Conservation (phyloP, 2,329 filamentous ascomycete species). For the Fusarium zealandicum region DNA sequence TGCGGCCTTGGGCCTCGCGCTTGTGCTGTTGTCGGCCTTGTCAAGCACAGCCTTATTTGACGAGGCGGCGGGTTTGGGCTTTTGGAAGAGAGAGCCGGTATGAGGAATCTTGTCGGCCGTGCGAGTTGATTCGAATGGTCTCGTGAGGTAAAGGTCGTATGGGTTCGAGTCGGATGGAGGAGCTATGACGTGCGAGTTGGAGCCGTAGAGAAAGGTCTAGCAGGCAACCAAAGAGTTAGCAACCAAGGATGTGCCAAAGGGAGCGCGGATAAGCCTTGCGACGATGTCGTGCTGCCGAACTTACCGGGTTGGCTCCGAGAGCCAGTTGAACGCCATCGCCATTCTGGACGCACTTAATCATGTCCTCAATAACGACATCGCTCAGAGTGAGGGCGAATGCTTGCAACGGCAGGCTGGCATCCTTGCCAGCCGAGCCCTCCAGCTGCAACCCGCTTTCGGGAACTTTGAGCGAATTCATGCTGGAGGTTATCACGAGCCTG, state of each 20-base stretch:
- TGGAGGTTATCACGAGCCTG: slow-evolving; percentile 42
- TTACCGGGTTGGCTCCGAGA: slow-evolving; percentile 66
- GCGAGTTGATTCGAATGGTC: slow-evolving; percentile 56
- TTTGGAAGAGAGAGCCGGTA: slow-evolving; percentile 60
- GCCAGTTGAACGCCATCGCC: slow-evolving; percentile 64
- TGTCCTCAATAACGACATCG: slow-evolving; percentile 65
- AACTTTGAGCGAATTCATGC: slow-evolving; percentile 63
- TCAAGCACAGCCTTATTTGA: slow-evolving; percentile 36
- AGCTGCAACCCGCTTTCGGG: slow-evolving; percentile 65
- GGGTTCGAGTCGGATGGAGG: slow-evolving; percentile 54
- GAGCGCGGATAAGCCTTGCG: not conserved
- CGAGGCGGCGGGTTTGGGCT: slow-evolving; percentile 42
- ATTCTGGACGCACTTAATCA: slow-evolving; percentile 66
- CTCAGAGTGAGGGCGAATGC: slow-evolving; percentile 66
- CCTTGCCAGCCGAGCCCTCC: slow-evolving; percentile 56
- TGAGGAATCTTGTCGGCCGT: slow-evolving; percentile 58
- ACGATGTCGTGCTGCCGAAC: slow-evolving; percentile 40
- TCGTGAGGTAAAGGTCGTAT: slow-evolving; percentile 64
- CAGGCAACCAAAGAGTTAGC: slow-evolving; percentile 23
- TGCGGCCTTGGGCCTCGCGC: slow-evolving; percentile 43
- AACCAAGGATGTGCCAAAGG: slow-evolving; percentile 2
- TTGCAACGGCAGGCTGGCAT: slow-evolving; percentile 57
- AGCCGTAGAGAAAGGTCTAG: slow-evolving; percentile 63
- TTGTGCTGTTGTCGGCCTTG: slow-evolving; percentile 44
- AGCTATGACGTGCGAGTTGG: slow-evolving; percentile 56